Evolutionary conservation across 352 stramenopile species (phyloP), one percentile per base, ranked within the genome.

Genomic region (Globisporangium viniferum): DNA sequence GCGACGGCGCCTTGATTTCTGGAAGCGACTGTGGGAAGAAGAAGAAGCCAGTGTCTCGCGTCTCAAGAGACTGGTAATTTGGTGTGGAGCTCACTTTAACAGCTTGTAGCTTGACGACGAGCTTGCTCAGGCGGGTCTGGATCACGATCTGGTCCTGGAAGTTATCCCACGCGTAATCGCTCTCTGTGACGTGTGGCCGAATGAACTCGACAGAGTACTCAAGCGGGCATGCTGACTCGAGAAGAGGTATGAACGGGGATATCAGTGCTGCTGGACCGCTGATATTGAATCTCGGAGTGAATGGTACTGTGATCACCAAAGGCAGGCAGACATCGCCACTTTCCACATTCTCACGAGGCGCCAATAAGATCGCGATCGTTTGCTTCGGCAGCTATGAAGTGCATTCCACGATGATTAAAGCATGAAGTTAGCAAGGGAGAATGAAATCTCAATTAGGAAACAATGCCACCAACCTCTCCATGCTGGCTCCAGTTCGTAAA

Each of bases 71-170:
- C 15, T 59, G 54, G 2, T 0, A 24, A 31, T 66, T 59, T 36
- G 4, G 41, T 15, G 44, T 46, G 33, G 54, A 66, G 3, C 22
- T 24, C 9, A 20, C 44, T 20, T 76, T 81, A 35, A 75, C 66
- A 1, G 84, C 81, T 24, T 75, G 53, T 15, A 92, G 59, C 9
- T 33, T 66, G 12, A 92, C 56, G 6, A 74, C 68, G 22, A 92
- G 69, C n/a, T 73, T 80, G 18, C 79, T 74, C 3, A 90, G 67
- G n/a, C 74, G 77, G 1, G 75, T 87, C 62, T 92, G 80, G 29
- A 92, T 72, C 31, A 82, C 73, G 24, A 92, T 49, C 55, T 88
- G 80, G 64, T 92, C 84, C 55, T 89, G 84, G 59, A 92, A 92
- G 33, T 92, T 81, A 35, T 88, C 71, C 72, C 73, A 86, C 3